A percentile compares a stretch with the other conserved stretches of the same genome.
Conservation (phyloP, 106 monocot genomes). For the Vanilla planifolia region DNA sequence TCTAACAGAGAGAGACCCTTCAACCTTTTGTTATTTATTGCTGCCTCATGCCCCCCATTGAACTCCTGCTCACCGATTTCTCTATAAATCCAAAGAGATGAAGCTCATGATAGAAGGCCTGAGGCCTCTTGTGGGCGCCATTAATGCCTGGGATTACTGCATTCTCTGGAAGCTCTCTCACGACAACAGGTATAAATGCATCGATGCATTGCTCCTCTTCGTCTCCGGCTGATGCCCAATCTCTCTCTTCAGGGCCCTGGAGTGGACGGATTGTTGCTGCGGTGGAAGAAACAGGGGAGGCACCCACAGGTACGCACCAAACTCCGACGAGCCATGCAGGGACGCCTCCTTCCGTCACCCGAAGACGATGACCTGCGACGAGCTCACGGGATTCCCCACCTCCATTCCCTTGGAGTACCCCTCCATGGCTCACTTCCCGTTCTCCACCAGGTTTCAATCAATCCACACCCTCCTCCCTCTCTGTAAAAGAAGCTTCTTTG, state of each 20-base stretch:
- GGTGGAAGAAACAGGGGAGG: constrained; percentile 24
- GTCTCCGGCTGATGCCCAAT: not conserved
- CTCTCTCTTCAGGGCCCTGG: constrained; percentile 20
- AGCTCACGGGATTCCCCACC: constrained; percentile 33
- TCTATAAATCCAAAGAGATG: constrained; percentile 7
- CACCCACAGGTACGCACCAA: constrained; percentile 1
- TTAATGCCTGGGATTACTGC: constrained; percentile 80
- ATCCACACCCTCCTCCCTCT: not conserved
- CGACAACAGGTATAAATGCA: constrained; percentile 77
- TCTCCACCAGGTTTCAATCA: constrained; percentile 2
- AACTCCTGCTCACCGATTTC: not conserved
- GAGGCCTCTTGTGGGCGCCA: constrained; percentile 60
- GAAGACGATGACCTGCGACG: constrained; percentile 42
- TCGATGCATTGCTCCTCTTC: not conserved
- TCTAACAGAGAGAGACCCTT: constrained; percentile 22
- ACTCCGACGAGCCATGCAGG: constrained; percentile 24
- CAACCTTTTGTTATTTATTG: constrained; percentile 44
- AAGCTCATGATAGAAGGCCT: constrained; percentile 31
- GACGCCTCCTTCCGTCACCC: constrained; percentile 28
- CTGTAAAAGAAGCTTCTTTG: not conserved
- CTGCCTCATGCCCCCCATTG: not conserved
- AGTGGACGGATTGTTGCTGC: constrained; percentile 53
- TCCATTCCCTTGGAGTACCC: constrained; percentile 45
- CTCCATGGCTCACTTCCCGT: constrained; percentile 10
- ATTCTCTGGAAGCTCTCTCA: constrained; percentile 62